phyloP scores from a whole-genome alignment of 1,139 yeast genomes.

The Kodamaea ohmeri region DNA sequence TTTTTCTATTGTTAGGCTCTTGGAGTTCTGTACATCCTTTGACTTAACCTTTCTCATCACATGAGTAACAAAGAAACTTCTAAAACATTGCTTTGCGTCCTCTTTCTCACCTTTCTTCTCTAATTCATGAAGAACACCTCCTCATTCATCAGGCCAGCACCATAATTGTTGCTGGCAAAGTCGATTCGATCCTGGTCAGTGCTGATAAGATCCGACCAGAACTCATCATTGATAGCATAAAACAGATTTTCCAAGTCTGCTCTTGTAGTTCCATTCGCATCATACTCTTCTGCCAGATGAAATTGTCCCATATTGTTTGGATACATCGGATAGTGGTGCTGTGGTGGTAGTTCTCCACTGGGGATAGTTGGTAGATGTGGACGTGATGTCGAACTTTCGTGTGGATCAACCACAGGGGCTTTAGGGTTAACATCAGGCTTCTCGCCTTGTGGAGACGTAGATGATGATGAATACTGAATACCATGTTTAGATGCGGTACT shows the following conservation, averaged over 20 bases:
- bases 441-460: neutral
- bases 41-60: no score
- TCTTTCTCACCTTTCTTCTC: neutral
- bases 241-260: conserved; percentile 31
- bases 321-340: no score
- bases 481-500: neutral
- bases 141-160: conserved; percentile 18
- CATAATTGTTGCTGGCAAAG: conserved; percentile 27
- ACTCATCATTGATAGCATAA: conserved; percentile 40
- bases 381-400: no score
- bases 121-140: conserved; percentile 27
- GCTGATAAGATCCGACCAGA: conserved; percentile 43
- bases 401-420: no score
- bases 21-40: no score
- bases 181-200: conserved; percentile 36
- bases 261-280: neutral
- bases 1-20: no score
- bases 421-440: no score
- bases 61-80: no score
- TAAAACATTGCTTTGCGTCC: neutral
- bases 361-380: no score
- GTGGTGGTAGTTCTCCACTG: no score
- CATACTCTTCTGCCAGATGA: no score
- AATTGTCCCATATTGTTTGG: no score
- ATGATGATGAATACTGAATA: neutral